phyloP scores from a whole-genome alignment of 352 stramenopile genomes.

The Globisporangium camurandrum region DNA sequence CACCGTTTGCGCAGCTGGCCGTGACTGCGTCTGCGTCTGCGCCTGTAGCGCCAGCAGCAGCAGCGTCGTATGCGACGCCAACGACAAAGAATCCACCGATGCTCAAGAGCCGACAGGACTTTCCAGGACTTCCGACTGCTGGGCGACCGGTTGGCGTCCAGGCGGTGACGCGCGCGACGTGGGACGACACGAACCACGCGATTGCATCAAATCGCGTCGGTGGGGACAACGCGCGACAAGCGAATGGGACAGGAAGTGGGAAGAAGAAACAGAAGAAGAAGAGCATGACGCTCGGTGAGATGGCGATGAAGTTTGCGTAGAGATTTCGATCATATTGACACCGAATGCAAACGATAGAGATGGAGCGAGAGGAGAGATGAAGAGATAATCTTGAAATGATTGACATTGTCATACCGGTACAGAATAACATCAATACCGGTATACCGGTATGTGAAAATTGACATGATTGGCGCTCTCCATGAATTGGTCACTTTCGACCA shows the following conservation, averaged over 20 bases:
- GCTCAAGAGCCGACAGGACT: constrained; percentile 58
- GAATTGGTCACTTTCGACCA: too few relatives aligned
- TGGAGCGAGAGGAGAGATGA: too few relatives aligned
- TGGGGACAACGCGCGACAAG: neutral
- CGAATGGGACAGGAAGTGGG: constrained; percentile 7
- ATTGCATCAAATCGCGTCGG: constrained; percentile 61
- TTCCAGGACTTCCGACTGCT: constrained; percentile 62
- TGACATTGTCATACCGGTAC: too few relatives aligned
- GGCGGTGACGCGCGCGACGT: constrained; percentile 70
- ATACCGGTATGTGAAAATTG: too few relatives aligned
- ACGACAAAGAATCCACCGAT: too few relatives aligned
- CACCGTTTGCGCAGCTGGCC: constrained; percentile 41
- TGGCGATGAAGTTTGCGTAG: constrained; percentile 79
- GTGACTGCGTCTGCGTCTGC: constrained; percentile 20
- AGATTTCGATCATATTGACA: neutral
- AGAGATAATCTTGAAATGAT: too few relatives aligned
- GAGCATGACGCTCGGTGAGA: constrained; percentile 64
- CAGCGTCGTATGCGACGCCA: too few relatives aligned
- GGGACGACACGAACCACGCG: constrained; percentile 67
- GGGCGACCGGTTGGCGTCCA: constrained; percentile 52
- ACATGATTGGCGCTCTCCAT: too few relatives aligned
- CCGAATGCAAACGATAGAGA: constrained; percentile 1
- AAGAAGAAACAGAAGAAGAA: constrained; percentile 86
- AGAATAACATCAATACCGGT: too few relatives aligned
- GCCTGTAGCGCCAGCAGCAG: too few relatives aligned